A percentile compares a stretch with the other conserved stretches of the same genome.
phyloP scores from a whole-genome alignment of 1,139 yeast species.

The Pichia sp. region DNA sequence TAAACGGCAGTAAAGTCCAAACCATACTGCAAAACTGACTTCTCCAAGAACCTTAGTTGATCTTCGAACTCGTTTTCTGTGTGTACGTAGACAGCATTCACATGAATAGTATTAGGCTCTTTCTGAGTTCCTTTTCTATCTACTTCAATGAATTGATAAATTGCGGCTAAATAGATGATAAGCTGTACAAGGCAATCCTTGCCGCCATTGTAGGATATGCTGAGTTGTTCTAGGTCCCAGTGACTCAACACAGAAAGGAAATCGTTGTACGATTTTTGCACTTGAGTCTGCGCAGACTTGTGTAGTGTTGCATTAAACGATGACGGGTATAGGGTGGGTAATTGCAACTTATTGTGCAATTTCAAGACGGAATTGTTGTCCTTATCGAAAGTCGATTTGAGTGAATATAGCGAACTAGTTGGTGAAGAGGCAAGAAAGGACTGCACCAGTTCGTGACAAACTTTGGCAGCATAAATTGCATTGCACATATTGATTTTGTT shows the following conservation, averaged over 20 bases:
- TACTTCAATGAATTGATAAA: constrained; percentile 35
- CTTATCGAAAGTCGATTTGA: background rate
- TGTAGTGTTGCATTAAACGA: constrained; percentile 9
- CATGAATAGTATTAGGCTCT: constrained; percentile 32
- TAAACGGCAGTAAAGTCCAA: constrained; percentile 36
- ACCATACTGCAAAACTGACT: constrained; percentile 41
- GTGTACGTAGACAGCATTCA: constrained; percentile 65
- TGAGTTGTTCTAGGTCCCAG: constrained; percentile 48
- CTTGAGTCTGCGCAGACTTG: constrained; percentile 3
- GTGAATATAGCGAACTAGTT: background rate
- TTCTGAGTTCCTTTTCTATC: constrained; percentile 14
- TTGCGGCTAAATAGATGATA: constrained; percentile 56
- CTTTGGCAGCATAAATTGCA: constrained; percentile 5
- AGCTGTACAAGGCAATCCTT: constrained; percentile 87
- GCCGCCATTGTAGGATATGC: constrained; percentile 85
- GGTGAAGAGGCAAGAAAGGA: constrained; percentile 1
- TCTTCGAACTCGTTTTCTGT: constrained; percentile 64
- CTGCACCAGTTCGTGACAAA: constrained; percentile 4
- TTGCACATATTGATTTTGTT: background rate
- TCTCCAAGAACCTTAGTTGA: constrained; percentile 47
- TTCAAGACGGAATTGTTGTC: background rate
- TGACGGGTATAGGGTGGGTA: constrained; percentile 11
- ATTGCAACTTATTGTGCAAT: background rate
- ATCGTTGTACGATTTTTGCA: constrained; percentile 7
- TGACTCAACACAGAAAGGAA: constrained; percentile 29